Evolutionary conservation across 805 yeast species (phyloP).

Genomic region (Brettanomyces naardenensis): DNA sequence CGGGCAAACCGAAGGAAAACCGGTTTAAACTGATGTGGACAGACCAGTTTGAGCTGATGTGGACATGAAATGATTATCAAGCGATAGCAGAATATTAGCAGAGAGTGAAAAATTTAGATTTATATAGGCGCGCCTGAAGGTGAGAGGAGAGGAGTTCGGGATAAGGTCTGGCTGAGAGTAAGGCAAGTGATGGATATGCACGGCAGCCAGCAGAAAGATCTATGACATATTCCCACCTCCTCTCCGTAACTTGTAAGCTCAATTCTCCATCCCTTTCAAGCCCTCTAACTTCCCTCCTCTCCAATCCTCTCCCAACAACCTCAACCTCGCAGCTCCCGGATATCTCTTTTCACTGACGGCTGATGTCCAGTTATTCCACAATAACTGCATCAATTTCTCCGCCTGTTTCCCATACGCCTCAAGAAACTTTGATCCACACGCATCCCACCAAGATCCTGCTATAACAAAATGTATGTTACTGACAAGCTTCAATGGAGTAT

Average conservation of each 20-base stretch:
- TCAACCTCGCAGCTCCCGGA: slow-evolving; percentile 74
- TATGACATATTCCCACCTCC: too few species aligned
- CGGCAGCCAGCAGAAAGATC: too few species aligned
- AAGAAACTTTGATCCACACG: slow-evolving; percentile 51
- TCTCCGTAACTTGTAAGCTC: too few species aligned
- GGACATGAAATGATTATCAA: background rate
- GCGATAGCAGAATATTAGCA: background rate
- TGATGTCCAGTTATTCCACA: slow-evolving; percentile 46
- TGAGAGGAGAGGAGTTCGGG: too few species aligned
- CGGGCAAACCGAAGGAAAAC: background rate
- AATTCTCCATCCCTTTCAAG: too few species aligned
- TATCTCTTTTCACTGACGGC: slow-evolving; percentile 41
- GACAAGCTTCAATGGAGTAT: slow-evolving; percentile 41
- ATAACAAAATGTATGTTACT: slow-evolving; percentile 65
- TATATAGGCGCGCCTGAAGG: too few species aligned
- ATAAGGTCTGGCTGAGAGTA: too few species aligned
- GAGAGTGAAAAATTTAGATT: too few species aligned
- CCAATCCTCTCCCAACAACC: slow-evolving; percentile 80
- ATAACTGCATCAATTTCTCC: slow-evolving; percentile 43
- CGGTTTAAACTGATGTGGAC: background rate
- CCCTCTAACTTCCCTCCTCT: slow-evolving; percentile 36
- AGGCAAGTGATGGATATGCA: too few species aligned
- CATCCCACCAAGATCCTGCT: slow-evolving; percentile 89
- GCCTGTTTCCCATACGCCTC: slow-evolving; percentile 64
- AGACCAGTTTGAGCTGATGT: background rate